Base-by-base conservation (phyloP, 2,329 filamentous ascomycete species). In the Neurospora sp. region DNA sequence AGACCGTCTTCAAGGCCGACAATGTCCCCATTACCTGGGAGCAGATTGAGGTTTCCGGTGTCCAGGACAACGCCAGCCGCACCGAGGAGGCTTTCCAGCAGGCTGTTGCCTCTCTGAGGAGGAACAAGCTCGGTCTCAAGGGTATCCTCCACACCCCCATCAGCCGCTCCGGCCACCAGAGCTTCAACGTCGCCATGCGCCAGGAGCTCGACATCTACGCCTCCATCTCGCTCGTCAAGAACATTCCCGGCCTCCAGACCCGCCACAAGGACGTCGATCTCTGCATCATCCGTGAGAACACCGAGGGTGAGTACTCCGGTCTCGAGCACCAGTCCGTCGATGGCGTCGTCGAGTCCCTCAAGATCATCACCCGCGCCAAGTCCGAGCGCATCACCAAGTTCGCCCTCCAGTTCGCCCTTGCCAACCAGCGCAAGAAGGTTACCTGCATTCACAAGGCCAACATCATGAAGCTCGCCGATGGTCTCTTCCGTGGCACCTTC, bases 381-480 rank as follows among this genome's bases (percentile, higher is more conserved):
- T 97, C 93, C 70, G 96, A 99, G 90, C 93, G 96, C 80, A 99
- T 99, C 79, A 93, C 95, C 84, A 97, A 97, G 85, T 99, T 99
- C 80, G 96, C 96, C 75, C 98, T 98, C 82, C 91, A 92, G 80
- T 99, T 99, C 79, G 96, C 96, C 71, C 91, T 98, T 71, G 96
- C 96, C 83, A 99, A 99, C 88, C 95, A 96, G 89, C 90, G 96
- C 81, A 7, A 36, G 23, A 98, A 98, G 91, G 93, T 99, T 71
- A 98, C 96, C 76, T 97, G 95, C 86, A 98, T 99, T 81, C 96
- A 99, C 91, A 99, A 99, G 89, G 96, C 96, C 84, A 99, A 99
- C 88, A 99, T 99, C 86, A 99, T 99, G 96, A 99, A 99, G 89
- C 88, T 99, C 71, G 95, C 94, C 81, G 96, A 99, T 78, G 96